Evolutionary conservation across 2,329 filamentous ascomycete genomes (phyloP), one percentile per base, ranked within the genome.

Genomic region (Zalaria obscura): DNA sequence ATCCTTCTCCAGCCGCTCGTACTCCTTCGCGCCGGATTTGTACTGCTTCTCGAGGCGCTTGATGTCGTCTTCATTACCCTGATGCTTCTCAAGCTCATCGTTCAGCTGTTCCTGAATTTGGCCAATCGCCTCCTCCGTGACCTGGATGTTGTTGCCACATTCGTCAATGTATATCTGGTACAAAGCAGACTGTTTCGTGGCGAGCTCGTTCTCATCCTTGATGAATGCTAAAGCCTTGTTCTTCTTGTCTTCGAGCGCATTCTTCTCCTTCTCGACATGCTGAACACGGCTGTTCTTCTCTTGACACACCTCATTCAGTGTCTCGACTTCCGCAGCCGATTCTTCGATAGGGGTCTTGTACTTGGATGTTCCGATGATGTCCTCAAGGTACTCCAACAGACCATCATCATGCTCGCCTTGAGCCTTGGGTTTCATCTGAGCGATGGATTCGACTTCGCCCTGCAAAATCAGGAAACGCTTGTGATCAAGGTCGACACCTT

Each of bases 381-480:
- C 91, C 60, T 98, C 91, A 0, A 98, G 75, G 49, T 98, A 98
- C 60, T 98, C 91, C 11, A 98, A 71, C 3, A 98, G 73, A 8
- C 91, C 91, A 54, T 98, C 91, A 46, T 98, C 91, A 55, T 96
- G 89, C 59, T 98, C 91, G 52, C 85, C 89, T 35, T 75, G 80
- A 3, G 93, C 91, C 61, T 98, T 98, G 11, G 93, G 73, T 63
- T 98, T 98, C 91, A 98, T 98, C 63, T 96, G 91, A 5, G 91
- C 89, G 57, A 98, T 98, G 0, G 89, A 95, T 61, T 98, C 91
- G 45, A 98, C 91, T 60, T 98, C 91, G 55, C 91, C 91, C 61
- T 98, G 91, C 7, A 98, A 68, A 55, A 98, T 98, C 41, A 98
- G 67, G 65, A 98, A 98, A 45, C 91, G 84, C 65, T 98, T 98